Conservation (phyloP, 257 asterid genomes). For the Striga asiatica region DNA sequence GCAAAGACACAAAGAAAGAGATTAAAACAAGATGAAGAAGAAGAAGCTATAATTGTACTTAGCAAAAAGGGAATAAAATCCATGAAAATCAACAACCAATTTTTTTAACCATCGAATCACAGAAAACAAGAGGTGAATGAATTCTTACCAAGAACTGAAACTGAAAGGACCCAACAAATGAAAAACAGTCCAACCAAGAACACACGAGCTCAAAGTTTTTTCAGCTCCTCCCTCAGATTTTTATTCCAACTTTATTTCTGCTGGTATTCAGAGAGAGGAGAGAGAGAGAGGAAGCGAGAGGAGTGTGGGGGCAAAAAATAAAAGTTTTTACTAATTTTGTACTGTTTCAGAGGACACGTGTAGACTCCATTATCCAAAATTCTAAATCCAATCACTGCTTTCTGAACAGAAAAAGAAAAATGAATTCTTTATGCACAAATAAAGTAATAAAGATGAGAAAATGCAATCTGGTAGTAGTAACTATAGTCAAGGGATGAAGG, state of each 20-base stretch:
- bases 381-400: background rate
- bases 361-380: background rate
- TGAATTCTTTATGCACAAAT: background rate
- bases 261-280: background rate
- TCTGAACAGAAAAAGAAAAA: background rate
- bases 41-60: background rate
- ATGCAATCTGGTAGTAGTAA: background rate
- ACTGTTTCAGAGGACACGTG: background rate
- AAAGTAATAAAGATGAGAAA: background rate
- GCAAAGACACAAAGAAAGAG: too few species aligned
- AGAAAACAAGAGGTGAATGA: background rate
- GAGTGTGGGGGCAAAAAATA: too few species aligned
- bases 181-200: too few species aligned
- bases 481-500: too few species aligned
- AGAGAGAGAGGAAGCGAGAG: background rate
- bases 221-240: too few species aligned
- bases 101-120: background rate
- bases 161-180: too few species aligned
- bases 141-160: background rate
- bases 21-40: too few species aligned
- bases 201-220: too few species aligned
- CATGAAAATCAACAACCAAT: background rate
- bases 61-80: background rate
- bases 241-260: too few species aligned
- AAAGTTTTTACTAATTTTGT: background rate